phyloP scores from a whole-genome alignment of 2,329 filamentous ascomycete genomes.

The Aspergillus japonicus region DNA sequence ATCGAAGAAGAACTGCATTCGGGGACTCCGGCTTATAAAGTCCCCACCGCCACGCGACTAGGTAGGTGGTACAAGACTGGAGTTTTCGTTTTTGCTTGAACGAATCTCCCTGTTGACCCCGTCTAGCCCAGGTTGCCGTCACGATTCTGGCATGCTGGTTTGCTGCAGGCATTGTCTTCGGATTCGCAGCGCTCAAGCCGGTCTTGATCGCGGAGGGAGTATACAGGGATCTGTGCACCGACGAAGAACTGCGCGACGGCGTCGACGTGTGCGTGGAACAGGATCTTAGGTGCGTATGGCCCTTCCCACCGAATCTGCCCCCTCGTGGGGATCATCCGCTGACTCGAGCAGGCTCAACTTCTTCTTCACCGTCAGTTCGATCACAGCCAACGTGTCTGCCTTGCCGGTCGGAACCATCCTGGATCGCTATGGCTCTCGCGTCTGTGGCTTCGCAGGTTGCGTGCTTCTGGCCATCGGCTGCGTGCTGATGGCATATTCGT shows the following conservation, averaged over 20 bases:
- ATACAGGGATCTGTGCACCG: conserved; percentile 64
- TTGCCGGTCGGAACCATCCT: conserved; percentile 81
- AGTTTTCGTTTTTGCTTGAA: neutral
- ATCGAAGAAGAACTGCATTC: conserved; percentile 38
- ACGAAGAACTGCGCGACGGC: conserved; percentile 46
- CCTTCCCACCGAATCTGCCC: neutral
- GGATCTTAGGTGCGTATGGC: conserved; percentile 47
- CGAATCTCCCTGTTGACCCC: conserved; percentile 3
- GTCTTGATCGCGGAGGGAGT: conserved; percentile 71
- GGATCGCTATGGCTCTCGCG: conserved; percentile 76
- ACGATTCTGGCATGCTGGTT: conserved; percentile 73
- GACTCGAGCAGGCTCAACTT: conserved; percentile 63
- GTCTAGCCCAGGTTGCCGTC: conserved; percentile 58
- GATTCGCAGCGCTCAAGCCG: conserved; percentile 81
- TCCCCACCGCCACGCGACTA: conserved; percentile 40
- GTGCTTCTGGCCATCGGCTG: conserved; percentile 66
- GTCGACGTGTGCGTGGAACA: conserved; percentile 59
- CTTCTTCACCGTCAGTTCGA: conserved; percentile 88
- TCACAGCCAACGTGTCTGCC: conserved; percentile 82
- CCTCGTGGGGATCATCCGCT: neutral
- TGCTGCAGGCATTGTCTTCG: conserved; percentile 77
- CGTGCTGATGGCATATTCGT: conserved; percentile 68
- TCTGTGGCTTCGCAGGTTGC: conserved; percentile 69
- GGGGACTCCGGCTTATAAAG: conserved; percentile 51
- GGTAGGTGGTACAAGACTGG: conserved; percentile 22